Evolutionary conservation across 371 early-diverging fungal genomes (phyloP).

Genomic region (Blastocladiella emersonii): DNA sequence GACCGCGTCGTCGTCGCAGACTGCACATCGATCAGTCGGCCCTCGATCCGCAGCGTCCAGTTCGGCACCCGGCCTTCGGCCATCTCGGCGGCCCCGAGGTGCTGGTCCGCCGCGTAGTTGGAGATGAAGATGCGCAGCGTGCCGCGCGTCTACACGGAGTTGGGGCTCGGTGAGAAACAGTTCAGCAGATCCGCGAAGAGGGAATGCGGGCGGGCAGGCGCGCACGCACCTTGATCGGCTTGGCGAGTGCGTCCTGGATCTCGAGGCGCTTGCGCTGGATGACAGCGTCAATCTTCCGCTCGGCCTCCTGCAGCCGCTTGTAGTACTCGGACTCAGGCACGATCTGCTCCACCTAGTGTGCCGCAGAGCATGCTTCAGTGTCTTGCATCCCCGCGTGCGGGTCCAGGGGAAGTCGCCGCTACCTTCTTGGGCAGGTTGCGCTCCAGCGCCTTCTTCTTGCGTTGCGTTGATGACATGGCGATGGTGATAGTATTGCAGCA

Average conservation of each 20-base stretch:
- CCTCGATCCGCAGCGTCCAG: slow-evolving; percentile 89
- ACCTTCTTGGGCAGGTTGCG: no score
- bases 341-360: slow-evolving; percentile 75
- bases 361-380: no score
- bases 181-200: neutral
- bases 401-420: no score
- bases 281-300: slow-evolving; percentile 73
- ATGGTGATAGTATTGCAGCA: no score
- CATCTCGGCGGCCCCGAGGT: neutral
- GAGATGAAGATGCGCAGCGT: slow-evolving; percentile 80
- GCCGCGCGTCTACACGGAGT: slow-evolving; percentile 59
- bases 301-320: slow-evolving; percentile 66
- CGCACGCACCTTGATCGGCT: slow-evolving; percentile 44
- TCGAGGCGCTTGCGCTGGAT: slow-evolving; percentile 80
- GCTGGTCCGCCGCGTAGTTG: slow-evolving; percentile 63
- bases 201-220: neutral
- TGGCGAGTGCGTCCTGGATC: slow-evolving; percentile 64
- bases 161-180: neutral
- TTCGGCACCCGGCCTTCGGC: slow-evolving; percentile 48
- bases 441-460: no score
- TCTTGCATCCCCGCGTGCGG: no score
- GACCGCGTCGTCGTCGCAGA: slow-evolving; percentile 22
- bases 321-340: slow-evolving; percentile 86
- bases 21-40: slow-evolving; percentile 58
- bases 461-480: no score